Percentiles rank a stretch among this genome's conserved stretches.
Evolutionary conservation across 176 grass and related monocot species (phyloP).

Genomic region (Canna indica): DNA sequence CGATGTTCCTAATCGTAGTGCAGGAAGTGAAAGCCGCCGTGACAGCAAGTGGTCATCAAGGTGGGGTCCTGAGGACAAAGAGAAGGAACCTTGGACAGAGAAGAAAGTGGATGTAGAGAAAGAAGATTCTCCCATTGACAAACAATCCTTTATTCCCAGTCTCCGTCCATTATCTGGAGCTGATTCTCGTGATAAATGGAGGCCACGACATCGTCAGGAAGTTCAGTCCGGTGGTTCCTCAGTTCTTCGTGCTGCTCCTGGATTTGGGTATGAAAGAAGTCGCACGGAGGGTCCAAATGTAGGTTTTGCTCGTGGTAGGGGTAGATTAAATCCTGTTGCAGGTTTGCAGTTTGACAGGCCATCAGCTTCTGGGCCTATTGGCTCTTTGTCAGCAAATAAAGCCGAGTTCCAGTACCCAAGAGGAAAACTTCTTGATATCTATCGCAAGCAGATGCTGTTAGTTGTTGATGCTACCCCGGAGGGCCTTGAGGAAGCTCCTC

Average conservation of each 20-base stretch:
- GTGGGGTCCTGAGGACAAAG: constrained; percentile 94
- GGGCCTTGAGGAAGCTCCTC: constrained; percentile 57
- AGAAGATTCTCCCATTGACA: constrained; percentile 55
- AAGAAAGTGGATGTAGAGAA: constrained; percentile 61
- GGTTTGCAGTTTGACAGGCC: constrained; percentile 29
- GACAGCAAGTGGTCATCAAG: constrained; percentile 91
- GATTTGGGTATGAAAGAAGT: constrained; percentile 73
- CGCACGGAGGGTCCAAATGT: constrained; percentile 45
- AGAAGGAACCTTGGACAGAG: constrained; percentile 59
- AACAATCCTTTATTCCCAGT: constrained; percentile 49
- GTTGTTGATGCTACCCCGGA: constrained; percentile 30
- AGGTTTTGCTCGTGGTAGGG: constrained; percentile 87
- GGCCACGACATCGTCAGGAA: constrained; percentile 91
- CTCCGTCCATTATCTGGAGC: constrained; percentile 38
- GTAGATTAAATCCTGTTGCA: constrained; percentile 49
- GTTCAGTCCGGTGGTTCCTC: constrained; percentile 36
- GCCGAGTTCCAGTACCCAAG: constrained; percentile 67
- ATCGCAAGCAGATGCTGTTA: constrained; percentile 51
- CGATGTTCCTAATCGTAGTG: constrained; percentile 40
- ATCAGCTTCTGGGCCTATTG: constrained; percentile 50
- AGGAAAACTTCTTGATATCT: constrained; percentile 93
- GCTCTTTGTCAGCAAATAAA: constrained; percentile 38
- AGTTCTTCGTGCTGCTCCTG: constrained; percentile 66
- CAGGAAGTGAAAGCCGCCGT: constrained; percentile 45
- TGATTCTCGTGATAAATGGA: constrained; percentile 99